Conservation (phyloP, 371 early-diverging fungal genomes). For the Mucor racemosus region DNA sequence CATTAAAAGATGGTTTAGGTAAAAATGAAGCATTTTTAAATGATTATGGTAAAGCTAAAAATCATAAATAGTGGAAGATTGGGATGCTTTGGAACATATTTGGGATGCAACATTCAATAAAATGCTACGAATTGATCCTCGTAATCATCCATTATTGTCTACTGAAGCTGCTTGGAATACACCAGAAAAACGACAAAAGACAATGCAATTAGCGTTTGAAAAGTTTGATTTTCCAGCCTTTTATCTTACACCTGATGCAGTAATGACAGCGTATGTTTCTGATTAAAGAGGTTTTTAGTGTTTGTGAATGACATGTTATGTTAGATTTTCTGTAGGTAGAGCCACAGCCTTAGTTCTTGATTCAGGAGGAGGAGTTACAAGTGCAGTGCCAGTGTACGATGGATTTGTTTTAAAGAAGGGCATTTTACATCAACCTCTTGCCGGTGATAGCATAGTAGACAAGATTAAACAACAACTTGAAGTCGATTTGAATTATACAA, state of each 20-base stretch:
- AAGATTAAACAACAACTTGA: conserved; percentile 73
- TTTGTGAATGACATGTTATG: not conserved
- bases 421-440: conserved; percentile 76
- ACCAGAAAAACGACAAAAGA: conserved; percentile 78
- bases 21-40: conserved; percentile 15
- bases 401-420: conserved; percentile 94
- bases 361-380: conserved; percentile 85
- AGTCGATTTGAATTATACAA: conserved; percentile 57
- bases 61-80: conserved; percentile 76
- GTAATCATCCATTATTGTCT: conserved; percentile 89
- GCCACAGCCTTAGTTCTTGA: conserved; percentile 93
- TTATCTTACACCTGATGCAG: conserved; percentile 87
- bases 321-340: conserved; percentile 82
- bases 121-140: conserved; percentile 67
- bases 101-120: conserved; percentile 81
- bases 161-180: conserved; percentile 91
- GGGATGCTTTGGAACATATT: conserved; percentile 89
- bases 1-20: conserved; percentile 76
- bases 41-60: not conserved
- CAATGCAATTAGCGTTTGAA: conserved; percentile 92
- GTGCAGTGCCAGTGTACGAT: conserved; percentile 93
- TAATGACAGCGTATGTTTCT: conserved; percentile 81
- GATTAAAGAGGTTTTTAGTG: conserved; percentile 27
- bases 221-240: conserved; percentile 92
- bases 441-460: conserved; percentile 81